Evolutionary conservation across 805 yeast genomes (phyloP).

Genomic region (Komagataella phaffii): DNA sequence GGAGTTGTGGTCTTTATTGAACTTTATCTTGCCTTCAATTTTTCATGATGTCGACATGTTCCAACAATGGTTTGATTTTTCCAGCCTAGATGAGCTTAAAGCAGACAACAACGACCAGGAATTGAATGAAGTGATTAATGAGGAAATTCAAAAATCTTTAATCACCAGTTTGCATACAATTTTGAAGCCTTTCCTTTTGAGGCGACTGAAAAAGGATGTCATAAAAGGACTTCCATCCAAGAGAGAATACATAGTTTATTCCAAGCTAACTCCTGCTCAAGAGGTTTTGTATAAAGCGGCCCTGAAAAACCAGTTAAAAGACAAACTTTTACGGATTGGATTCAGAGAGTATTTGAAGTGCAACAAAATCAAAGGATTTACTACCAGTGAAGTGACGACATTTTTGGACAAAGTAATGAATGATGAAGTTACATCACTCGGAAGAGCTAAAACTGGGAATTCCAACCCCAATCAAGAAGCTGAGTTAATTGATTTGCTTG

Average conservation of each 20-base stretch:
- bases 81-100: slow-evolving; percentile 32
- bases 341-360: slow-evolving; percentile 36
- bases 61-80: slow-evolving; percentile 90
- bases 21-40: slow-evolving; percentile 85
- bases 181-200: slow-evolving; percentile 71
- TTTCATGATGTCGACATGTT: slow-evolving; percentile 82
- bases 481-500: background rate
- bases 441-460: slow-evolving; percentile 11
- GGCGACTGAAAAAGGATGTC: slow-evolving; percentile 72
- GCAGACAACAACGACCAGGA: slow-evolving; percentile 22
- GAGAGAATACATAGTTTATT: slow-evolving; percentile 74
- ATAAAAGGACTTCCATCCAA: slow-evolving; percentile 68
- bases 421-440: slow-evolving; percentile 25
- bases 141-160: slow-evolving; percentile 44
- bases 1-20: slow-evolving; percentile 86
- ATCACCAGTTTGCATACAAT: slow-evolving; percentile 76
- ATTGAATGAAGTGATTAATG: slow-evolving; percentile 37
- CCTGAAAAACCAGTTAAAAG: slow-evolving; percentile 27
- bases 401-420: slow-evolving; percentile 2
- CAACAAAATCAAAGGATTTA: slow-evolving; percentile 16
- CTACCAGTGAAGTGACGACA: slow-evolving; percentile 4
- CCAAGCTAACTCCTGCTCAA: slow-evolving; percentile 54
- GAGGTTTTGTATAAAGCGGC: slow-evolving; percentile 45
- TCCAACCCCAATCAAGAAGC: slow-evolving; percentile 7
- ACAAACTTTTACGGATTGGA: slow-evolving; percentile 29